Conservation (phyloP, 2,329 filamentous ascomycete species). For the Lachnellula cervina region DNA sequence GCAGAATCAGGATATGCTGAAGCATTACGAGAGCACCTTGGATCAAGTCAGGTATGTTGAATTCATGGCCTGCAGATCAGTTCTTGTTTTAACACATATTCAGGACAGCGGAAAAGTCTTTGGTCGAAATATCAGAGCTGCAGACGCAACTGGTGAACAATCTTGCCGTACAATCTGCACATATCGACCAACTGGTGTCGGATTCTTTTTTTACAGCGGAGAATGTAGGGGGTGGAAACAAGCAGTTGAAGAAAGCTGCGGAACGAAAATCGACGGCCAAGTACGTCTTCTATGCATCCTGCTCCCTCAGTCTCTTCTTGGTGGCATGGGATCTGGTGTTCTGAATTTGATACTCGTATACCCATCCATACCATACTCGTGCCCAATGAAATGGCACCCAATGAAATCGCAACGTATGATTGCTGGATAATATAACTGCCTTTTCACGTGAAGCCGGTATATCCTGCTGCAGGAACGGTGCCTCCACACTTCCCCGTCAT, state of each 20-base stretch:
- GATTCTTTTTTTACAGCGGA: slow-evolving; percentile 78
- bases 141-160: slow-evolving; percentile 86
- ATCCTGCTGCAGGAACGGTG: background rate
- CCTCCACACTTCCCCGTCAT: background rate
- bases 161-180: slow-evolving; percentile 76
- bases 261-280: slow-evolving; percentile 67
- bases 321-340: slow-evolving; percentile 73
- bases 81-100: slow-evolving; percentile 10
- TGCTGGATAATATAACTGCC: background rate
- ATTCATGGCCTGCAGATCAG: background rate
- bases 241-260: slow-evolving; percentile 79
- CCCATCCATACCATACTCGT: background rate
- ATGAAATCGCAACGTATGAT: background rate
- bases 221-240: slow-evolving; percentile 86
- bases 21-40: slow-evolving; percentile 89
- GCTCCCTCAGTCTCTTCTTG: slow-evolving; percentile 68
- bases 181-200: slow-evolving; percentile 81
- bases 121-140: slow-evolving; percentile 87
- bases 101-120: slow-evolving; percentile 82
- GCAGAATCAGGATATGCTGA: slow-evolving; percentile 88
- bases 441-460: background rate
- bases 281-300: slow-evolving; percentile 76
- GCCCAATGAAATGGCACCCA: background rate
- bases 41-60: slow-evolving; percentile 82
- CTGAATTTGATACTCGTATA: slow-evolving; percentile 21